Base-by-base conservation (phyloP, 2,329 filamentous ascomycete genomes). In the Verticillium klebahnii region DNA sequence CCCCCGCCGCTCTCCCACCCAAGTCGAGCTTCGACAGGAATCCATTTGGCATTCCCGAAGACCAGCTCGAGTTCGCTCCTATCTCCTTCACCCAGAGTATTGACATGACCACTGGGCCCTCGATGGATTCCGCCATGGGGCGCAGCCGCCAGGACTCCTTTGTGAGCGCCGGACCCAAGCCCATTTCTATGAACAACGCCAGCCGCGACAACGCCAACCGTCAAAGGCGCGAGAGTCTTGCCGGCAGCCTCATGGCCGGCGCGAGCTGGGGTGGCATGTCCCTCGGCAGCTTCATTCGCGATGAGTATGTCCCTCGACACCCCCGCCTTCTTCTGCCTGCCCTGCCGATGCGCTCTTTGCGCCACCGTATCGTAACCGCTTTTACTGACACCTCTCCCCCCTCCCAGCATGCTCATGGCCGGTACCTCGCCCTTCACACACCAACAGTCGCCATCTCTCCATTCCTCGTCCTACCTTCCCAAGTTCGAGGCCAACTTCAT, bases 251-350 rank as follows among this genome's bases (percentile, higher is more conserved):
- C 62, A 86, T 88, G 78, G 90, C 88, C 66, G 93, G 94, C 69
- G 93, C 97, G 89, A 97, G 93, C 77, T 99, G 94, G 93, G 94
- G 94, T 72, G 94, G 93, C 67, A 87, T 97, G 64, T 98, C 94
- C 9, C 92, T 98, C 67, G 94, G 94, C 65, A 98, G 94, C 72
- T 98, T 96, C 82, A 95, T 99, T 76, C 86, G 92, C 75, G 94
- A 99, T 79, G 95, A 99, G 95, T 99, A 87, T 87, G 94, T 81
- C 63, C 56, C 50, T 55, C 55, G 62, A 64, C 34, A 34, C 54
- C 55, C 29, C 40, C 52, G 36, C 19, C n/a, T 52, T 52, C 45
- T 6, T 52, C 19, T 23, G 17, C 45, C 45, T 5, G 17, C 45
- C 45, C 9, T 15, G 9, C 2, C 19, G 45, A 12, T 52, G 45